Conservation (phyloP, 1,139 yeast genomes). For the Lodderomyces beijingensis region DNA sequence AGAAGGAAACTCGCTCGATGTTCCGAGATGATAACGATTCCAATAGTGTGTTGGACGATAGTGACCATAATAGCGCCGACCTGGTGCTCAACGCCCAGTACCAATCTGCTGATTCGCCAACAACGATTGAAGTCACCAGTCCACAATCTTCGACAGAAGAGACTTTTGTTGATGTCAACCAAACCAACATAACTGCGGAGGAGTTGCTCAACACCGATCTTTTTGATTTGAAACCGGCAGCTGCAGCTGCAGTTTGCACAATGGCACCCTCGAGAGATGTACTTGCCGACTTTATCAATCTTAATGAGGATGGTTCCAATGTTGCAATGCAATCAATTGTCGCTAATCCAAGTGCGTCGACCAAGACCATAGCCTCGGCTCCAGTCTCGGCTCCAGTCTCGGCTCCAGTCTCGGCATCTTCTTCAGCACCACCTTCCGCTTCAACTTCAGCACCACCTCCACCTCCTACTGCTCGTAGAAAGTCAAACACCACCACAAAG, state of each 20-base stretch:
- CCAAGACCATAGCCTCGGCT: background rate
- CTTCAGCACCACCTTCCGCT: slow-evolving; percentile 6
- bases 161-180: slow-evolving; percentile 1
- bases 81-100: too few species aligned
- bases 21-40: background rate
- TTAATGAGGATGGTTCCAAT: background rate
- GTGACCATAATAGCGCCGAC: too few species aligned
- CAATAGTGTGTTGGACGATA: too few species aligned
- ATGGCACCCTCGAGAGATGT: slow-evolving; percentile 8
- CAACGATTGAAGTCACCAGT: slow-evolving; percentile 15
- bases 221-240: slow-evolving; percentile 8
- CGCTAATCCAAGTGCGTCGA: background rate
- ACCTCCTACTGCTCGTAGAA: too few species aligned
- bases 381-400: background rate
- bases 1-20: slow-evolving; percentile 2
- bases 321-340: background rate
- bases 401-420: background rate
- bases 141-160: slow-evolving; percentile 15
- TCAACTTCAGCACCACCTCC: too few species aligned
- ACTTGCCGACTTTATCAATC: background rate
- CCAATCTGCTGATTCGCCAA: slow-evolving; percentile 12
- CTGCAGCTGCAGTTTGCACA: background rate
- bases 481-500: background rate
- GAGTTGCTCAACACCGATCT: slow-evolving; percentile 16
- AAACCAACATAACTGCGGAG: slow-evolving; percentile 11